Evolutionary conservation across 106 monocot genomes (phyloP).

Genomic region (Dendrobium officinale): DNA sequence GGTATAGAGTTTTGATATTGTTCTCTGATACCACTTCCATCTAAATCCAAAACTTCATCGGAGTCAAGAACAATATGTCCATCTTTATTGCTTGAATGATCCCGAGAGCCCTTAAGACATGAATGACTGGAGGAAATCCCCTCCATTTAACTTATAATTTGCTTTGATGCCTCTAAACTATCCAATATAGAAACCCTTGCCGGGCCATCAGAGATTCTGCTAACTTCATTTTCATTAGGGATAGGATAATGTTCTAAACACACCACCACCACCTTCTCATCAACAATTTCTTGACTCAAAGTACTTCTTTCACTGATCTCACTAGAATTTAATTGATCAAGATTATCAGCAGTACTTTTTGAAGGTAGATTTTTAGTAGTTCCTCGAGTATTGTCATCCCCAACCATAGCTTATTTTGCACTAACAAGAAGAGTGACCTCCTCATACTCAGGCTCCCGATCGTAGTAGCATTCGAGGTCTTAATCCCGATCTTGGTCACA

Average conservation of each 20-base stretch:
- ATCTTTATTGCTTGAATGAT: neutral
- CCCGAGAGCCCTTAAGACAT: neutral
- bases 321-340: neutral
- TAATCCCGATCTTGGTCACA: no score
- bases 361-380: neutral
- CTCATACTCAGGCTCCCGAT: neutral
- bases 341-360: neutral
- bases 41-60: no score
- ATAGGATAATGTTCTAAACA: constrained; percentile 1
- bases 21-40: no score
- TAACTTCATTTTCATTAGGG: neutral
- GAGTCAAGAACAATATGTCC: no score
- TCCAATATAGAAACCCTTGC: constrained; percentile 50
- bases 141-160: constrained; percentile 52
- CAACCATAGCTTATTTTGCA: neutral
- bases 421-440: neutral
- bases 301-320: neutral
- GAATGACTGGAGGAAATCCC: constrained; percentile 23
- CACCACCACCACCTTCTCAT: neutral
- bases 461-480: no score
- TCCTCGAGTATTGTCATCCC: neutral
- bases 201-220: constrained; percentile 21
- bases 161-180: constrained; percentile 36
- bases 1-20: no score
- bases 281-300: neutral